These are phyloP conservation scores for Tulasnella sp. DNA, from an alignment of 768 basidiomycete species.

Conservation along the genomic window DNA sequence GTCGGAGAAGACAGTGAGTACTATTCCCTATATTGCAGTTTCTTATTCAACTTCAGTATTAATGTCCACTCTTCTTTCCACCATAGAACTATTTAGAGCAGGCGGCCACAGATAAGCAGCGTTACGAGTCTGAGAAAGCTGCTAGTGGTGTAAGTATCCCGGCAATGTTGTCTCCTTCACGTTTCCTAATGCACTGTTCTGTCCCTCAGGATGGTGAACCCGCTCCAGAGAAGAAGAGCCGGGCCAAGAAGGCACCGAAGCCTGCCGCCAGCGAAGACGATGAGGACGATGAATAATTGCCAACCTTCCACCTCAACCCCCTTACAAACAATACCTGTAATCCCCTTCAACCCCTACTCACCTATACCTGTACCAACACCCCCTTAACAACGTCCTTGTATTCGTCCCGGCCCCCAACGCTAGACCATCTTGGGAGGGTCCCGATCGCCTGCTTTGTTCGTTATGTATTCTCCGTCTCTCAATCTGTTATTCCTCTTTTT, in stretches of 20 bases:
- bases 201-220: background rate
- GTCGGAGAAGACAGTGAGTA: conserved; percentile 74
- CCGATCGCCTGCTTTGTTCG: background rate
- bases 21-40: background rate
- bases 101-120: conserved; percentile 75
- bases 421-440: too few relatives aligned
- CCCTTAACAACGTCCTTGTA: too few relatives aligned
- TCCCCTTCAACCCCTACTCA: too few relatives aligned
- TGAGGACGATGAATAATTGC: conserved; percentile 6
- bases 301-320: background rate
- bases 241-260: conserved; percentile 1
- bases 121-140: conserved; percentile 25
- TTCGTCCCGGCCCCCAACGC: too few relatives aligned
- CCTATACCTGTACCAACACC: too few relatives aligned
- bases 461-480: background rate
- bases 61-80: conserved; percentile 15
- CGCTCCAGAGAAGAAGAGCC: background rate
- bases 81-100: conserved; percentile 75
- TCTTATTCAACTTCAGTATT: conserved; percentile 15
- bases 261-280: conserved; percentile 5
- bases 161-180: too few relatives aligned
- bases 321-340: background rate
- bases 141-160: background rate
- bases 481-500: background rate
- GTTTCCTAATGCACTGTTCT: background rate